Percentiles rank a stretch among this genome's conserved stretches.
These are phyloP conservation scores for Ottelia alismoides DNA, from an alignment of 106 monocot genomes.

Conservation along the genomic window DNA sequence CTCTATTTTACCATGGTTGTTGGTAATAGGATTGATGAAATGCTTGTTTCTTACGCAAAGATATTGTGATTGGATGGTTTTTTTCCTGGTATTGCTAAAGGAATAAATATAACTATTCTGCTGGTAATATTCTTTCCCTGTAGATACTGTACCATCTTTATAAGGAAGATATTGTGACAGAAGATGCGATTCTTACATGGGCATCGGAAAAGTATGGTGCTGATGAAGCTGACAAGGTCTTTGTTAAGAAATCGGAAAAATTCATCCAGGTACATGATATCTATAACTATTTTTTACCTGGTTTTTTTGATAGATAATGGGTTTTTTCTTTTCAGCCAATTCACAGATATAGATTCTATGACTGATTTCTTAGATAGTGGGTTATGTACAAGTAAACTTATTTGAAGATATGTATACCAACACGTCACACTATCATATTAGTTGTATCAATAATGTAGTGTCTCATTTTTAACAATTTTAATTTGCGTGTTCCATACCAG, in stretches of 20 bases:
- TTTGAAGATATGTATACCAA: neutral
- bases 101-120: no score
- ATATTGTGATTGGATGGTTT: no score
- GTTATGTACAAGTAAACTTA: neutral
- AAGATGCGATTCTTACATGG: conserved; percentile 85
- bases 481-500: conserved; percentile 22
- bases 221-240: conserved; percentile 83
- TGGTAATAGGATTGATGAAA: no score
- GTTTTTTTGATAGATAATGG: neutral
- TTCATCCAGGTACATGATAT: conserved; percentile 52
- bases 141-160: conserved; percentile 61
- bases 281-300: neutral
- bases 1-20: no score
- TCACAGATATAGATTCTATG: neutral
- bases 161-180: conserved; percentile 54
- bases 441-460: neutral
- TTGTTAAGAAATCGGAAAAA: conserved; percentile 57
- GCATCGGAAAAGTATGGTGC: conserved; percentile 76
- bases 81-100: no score
- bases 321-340: neutral
- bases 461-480: neutral
- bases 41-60: no score
- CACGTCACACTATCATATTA: neutral
- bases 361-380: neutral
- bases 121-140: no score